Evolutionary conservation across 2,329 filamentous ascomycete species (phyloP), one percentile per base, ranked within the genome.

Genomic region (Cercospora nicotianae): DNA sequence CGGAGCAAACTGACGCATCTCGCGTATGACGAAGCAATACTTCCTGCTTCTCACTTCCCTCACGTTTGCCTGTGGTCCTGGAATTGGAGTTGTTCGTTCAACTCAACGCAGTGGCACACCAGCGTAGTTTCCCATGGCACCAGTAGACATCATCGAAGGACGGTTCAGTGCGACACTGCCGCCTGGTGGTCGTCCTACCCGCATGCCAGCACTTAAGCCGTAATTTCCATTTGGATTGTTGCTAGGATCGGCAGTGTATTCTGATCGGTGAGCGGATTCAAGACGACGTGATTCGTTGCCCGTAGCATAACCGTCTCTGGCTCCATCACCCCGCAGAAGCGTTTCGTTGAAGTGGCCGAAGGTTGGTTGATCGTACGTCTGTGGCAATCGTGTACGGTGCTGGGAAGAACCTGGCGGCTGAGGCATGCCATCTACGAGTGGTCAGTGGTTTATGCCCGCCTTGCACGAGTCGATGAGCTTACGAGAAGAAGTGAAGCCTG

Each of bases 311-410:
- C 16, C 42, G 7, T 31, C 31, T 7, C 42, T 18, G 7, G 31
- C 63, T 28, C 63, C 67, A 5, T 59, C 48, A 10, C 55, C 55
- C 12, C 55, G 28, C 31, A 45, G 60, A 9, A 68, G 16, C 12
- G 63, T 68, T n/a, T 60, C 53, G 39, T 68, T 68, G 60, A 66
- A 68, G 9, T 18, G 10, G 42, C 63, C 67, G 33, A 63, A 66
- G 3, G 67, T 45, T n/a, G 67, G 63, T 16, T 33, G 66, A 12
- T n/a, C 28, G 30, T 65, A 65, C 4, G 28, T 18, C 20, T 61
- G 64, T 48, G 67, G 63, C 30, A 68, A 55, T 13, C 67, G 63
- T 18, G 55, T 30, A 13, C 67, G 67, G 28, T 66, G 66, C 8
- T 57, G 57, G 12, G 60, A 58, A 39, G 64, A 57, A 6, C 51